Evolutionary conservation across 495 filamentous ascomycete genomes (phyloP).

Genomic region (Friedmanniomyces simplex): DNA sequence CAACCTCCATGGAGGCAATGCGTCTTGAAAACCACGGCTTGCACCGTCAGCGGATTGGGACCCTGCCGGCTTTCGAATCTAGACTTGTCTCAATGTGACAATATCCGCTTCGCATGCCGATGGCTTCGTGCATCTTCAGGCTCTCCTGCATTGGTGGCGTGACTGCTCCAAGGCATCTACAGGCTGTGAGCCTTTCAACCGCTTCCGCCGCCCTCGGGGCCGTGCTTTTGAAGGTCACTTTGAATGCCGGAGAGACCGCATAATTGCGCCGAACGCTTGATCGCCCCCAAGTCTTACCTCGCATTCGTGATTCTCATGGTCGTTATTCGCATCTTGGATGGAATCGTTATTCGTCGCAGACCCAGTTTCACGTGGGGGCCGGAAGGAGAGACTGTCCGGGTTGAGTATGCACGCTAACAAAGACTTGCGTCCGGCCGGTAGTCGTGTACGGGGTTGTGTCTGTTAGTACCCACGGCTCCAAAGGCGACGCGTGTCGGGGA

Average conservation of each 20-base stretch:
- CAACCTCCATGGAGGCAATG: too few species aligned
- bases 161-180: not conserved
- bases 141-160: not conserved
- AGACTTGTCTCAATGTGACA: not conserved
- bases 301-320: not conserved
- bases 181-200: not conserved
- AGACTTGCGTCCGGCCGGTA: not conserved
- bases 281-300: not conserved
- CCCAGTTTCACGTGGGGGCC: too few species aligned
- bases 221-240: not conserved
- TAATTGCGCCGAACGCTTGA: too few species aligned
- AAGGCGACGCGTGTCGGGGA: not conserved
- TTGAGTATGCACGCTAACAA: not conserved
- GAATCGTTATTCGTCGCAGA: too few species aligned
- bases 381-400: not conserved
- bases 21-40: too few species aligned
- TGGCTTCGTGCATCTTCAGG: not conserved
- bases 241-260: too few species aligned
- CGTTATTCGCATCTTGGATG: not conserved
- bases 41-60: too few species aligned
- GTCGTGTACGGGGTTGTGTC: not conserved
- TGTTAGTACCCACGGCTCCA: not conserved
- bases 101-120: not conserved
- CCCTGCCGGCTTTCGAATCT: too few species aligned
- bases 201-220: not conserved